Evolutionary conservation across 805 yeast genomes (phyloP).

Genomic region (Saccharomycopsis fibuligera): DNA sequence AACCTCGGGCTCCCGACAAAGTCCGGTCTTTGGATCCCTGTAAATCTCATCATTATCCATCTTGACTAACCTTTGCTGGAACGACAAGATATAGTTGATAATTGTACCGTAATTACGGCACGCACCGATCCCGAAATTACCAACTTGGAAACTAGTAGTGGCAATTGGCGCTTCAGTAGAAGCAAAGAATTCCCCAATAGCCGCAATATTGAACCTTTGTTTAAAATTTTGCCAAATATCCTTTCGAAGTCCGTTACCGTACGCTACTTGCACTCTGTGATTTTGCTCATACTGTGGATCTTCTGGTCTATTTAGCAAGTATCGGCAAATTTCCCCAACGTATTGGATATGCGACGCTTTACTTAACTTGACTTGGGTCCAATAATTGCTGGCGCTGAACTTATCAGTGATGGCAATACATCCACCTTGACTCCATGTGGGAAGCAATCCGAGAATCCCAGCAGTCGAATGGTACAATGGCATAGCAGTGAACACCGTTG

Average conservation of each 20-base stretch:
- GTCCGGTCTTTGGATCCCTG: conserved; percentile 62
- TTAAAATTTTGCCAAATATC: conserved; percentile 87
- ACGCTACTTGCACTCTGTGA: conserved; percentile 63
- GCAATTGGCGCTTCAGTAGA: conserved; percentile 92
- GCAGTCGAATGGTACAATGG: conserved; percentile 95
- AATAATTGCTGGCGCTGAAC: conserved; percentile 77
- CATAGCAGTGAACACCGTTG: conserved; percentile 82
- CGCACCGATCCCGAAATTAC: conserved; percentile 81
- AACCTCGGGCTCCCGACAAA: conserved; percentile 44
- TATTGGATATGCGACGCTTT: conserved; percentile 81
- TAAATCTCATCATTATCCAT: conserved; percentile 69
- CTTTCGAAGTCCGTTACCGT: conserved; percentile 85
- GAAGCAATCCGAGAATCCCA: conserved; percentile 75
- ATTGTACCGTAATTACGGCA: conserved; percentile 71
- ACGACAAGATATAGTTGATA: conserved; percentile 44
- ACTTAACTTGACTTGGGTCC: conserved; percentile 77
- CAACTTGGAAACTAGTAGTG: conserved; percentile 70
- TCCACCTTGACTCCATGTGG: conserved; percentile 61
- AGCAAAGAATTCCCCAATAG: conserved; percentile 87
- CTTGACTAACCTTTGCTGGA: conserved; percentile 55
- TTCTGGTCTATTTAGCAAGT: conserved; percentile 57
- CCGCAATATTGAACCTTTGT: conserved; percentile 63
- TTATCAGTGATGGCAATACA: conserved; percentile 72
- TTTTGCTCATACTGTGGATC: conserved; percentile 55
- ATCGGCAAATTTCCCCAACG: conserved; percentile 93